A percentile compares a stretch with the other conserved stretches of the same genome.
Conservation (phyloP, 352 stramenopile species). For the Globisporangium megalacanthum region DNA sequence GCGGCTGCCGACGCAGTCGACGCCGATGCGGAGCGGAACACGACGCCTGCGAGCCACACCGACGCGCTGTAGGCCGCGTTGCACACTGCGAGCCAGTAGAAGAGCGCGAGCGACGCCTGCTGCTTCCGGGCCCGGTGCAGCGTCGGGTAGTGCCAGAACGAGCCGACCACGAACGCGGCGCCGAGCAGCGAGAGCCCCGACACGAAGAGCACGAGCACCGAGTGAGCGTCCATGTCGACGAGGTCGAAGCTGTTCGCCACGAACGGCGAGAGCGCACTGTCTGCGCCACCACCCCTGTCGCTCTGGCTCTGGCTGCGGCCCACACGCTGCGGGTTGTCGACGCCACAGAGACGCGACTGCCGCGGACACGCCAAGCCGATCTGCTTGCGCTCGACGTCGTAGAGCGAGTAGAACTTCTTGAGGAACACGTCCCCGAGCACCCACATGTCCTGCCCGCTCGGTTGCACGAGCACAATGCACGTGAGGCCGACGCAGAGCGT, state of each 20-base stretch:
- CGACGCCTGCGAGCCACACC: constrained; percentile 51
- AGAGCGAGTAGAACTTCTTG: constrained; percentile 94
- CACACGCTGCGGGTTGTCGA: constrained; percentile 14
- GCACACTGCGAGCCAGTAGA: constrained; percentile 63
- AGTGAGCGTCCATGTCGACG: constrained; percentile 69
- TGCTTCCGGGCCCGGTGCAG: constrained; percentile 25
- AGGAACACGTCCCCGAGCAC: constrained; percentile 97
- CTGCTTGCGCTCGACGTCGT: constrained; percentile 75
- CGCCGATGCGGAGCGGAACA: not conserved
- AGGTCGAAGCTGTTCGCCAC: constrained; percentile 67
- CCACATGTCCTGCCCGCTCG: constrained; percentile 88
- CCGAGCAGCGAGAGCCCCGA: constrained; percentile 65
- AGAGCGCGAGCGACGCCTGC: constrained; percentile 38
- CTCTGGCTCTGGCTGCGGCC: too few species aligned
- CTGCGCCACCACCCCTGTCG: not conserved
- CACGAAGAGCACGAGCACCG: constrained; percentile 67
- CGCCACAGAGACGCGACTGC: constrained; percentile 41
- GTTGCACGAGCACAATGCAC: constrained; percentile 54
- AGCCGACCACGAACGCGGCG: constrained; percentile 55
- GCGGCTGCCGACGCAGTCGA: constrained; percentile 2
- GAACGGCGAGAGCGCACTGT: constrained; percentile 22
- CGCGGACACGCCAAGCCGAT: constrained; percentile 77
- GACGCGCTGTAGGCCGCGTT: constrained; percentile 54
- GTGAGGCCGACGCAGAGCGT: constrained; percentile 58
- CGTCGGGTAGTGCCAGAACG: constrained; percentile 60